phyloP scores from a whole-genome alignment of 2,329 filamentous ascomycete species.

The Penicillium frequentans region DNA sequence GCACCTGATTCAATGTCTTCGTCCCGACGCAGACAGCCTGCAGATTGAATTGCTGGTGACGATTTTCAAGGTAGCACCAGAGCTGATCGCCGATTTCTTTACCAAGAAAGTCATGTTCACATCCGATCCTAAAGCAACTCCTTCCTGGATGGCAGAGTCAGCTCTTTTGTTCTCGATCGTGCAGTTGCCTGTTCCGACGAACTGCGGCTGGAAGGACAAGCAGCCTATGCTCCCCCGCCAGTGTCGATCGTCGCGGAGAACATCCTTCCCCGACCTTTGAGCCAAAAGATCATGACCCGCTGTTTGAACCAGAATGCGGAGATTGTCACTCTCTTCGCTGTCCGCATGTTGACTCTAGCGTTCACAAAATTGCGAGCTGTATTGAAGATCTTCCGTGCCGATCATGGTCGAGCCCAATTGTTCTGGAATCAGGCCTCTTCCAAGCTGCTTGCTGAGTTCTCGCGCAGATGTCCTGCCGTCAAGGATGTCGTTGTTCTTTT shows the following conservation, averaged over 20 bases:
- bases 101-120: slow-evolving; percentile 74
- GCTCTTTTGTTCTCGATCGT: slow-evolving; percentile 83
- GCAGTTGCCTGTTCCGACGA: slow-evolving; percentile 68
- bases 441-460: slow-evolving; percentile 72
- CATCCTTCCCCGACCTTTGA: slow-evolving; percentile 79
- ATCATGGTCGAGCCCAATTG: slow-evolving; percentile 44
- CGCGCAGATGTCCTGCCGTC: slow-evolving; percentile 74
- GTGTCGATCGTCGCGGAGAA: slow-evolving; percentile 78
- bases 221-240: slow-evolving; percentile 70
- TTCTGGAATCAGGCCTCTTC: slow-evolving; percentile 71
- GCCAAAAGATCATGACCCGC: slow-evolving; percentile 72
- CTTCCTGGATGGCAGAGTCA: slow-evolving; percentile 93
- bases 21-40: slow-evolving; percentile 76
- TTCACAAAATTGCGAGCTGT: slow-evolving; percentile 73
- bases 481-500: slow-evolving; percentile 78
- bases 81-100: slow-evolving; percentile 87
- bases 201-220: slow-evolving; percentile 66
- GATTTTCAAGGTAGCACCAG: slow-evolving; percentile 79
- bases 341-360: slow-evolving; percentile 74
- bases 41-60: slow-evolving; percentile 79
- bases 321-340: slow-evolving; percentile 79
- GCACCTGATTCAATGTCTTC: slow-evolving; percentile 74
- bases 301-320: slow-evolving; percentile 77
- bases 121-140: slow-evolving; percentile 87
- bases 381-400: slow-evolving; percentile 60